Base-by-base conservation (phyloP, 2,329 filamentous ascomycete genomes). In the Ceratocystis lukuohia region DNA sequence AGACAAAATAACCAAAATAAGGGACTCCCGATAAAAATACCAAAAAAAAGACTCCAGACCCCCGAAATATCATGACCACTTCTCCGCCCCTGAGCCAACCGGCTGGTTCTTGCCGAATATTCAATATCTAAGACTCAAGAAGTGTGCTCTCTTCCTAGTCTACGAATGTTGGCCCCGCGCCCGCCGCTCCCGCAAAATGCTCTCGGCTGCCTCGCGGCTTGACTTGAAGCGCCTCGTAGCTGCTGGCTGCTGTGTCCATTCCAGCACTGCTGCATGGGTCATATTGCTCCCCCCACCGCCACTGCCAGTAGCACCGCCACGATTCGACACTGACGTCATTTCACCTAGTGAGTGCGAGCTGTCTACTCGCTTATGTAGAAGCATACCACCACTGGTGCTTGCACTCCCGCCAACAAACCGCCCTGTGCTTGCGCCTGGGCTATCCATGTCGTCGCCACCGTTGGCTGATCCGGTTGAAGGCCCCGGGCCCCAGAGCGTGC, bases 221-320 rank as follows among this genome's bases (percentile, higher is more conserved):
- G 64, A 64, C 61, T 66, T 68, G 57, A 64, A 66, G 30, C 64
- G 63, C 22, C 67, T 45, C n/a, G 62, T 68, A 15, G 64, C 67
- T 25, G 61, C 63, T 37, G 66, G 66, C 46, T 67, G 66, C 53
- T 67, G 66, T 10, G 66, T 53, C 66, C 66, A 67, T 25, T 67
- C 66, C 12, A 67, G 45, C n/a, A 67, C 66, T 10, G 62, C 63
- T 7, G 66, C 66, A 48, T 67, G 66, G 3, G 62, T 50, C 66
- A 67, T 46, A 10, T 45, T 62, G 48, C 48, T 53, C n/a, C 48
- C 48, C 8, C 48, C 48, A 6, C 48, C 61, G 50, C 37, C 37
- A 41, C 53, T 37, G 22, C 30, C 20, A 0, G 45, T 30, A 46
- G 15, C 12, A 17, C 48, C 59, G 20, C 4, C 20, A 15, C 66